These are phyloP conservation scores for Darksidea phi DNA, from an alignment of 495 filamentous ascomycete genomes.

Conservation along the genomic window DNA sequence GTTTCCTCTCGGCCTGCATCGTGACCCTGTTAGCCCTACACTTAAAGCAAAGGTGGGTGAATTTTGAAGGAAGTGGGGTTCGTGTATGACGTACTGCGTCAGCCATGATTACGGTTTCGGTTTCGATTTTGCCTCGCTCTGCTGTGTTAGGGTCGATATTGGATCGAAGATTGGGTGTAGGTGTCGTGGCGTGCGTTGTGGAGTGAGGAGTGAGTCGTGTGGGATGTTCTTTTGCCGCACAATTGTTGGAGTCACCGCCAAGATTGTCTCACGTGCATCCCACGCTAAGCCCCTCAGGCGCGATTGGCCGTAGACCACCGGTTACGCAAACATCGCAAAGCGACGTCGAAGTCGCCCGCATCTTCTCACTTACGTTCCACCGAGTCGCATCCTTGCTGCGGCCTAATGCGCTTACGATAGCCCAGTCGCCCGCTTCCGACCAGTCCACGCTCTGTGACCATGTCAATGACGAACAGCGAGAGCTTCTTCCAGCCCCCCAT, in stretches of 20 bases:
- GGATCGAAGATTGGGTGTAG: not conserved
- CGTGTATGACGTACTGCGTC: slow-evolving; percentile 52
- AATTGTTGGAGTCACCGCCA: slow-evolving; percentile 15
- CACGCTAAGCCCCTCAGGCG: not conserved
- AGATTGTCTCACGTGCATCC: slow-evolving; percentile 20
- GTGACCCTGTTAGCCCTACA: not conserved
- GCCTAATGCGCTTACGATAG: slow-evolving; percentile 1
- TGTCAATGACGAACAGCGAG: slow-evolving; percentile 34
- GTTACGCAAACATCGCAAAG: slow-evolving; percentile 1
- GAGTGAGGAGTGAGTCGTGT: not conserved
- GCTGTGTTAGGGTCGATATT: not conserved
- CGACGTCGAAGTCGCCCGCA: not conserved
- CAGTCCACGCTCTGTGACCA: slow-evolving; percentile 14
- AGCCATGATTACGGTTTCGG: slow-evolving; percentile 47
- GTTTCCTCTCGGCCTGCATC: slow-evolving; percentile 50
- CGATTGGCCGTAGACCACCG: slow-evolving; percentile 1
- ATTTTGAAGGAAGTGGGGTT: slow-evolving; percentile 12
- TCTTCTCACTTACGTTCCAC: not conserved
- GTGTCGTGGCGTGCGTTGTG: not conserved
- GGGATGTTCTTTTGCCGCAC: not conserved
- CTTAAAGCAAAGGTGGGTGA: not conserved
- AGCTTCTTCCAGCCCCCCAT: slow-evolving; percentile 30
- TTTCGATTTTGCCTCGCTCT: not conserved
- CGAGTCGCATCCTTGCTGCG: not conserved
- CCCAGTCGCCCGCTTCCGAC: not conserved